Conservation (phyloP, 805 yeast genomes). For the Candida schatavii region DNA sequence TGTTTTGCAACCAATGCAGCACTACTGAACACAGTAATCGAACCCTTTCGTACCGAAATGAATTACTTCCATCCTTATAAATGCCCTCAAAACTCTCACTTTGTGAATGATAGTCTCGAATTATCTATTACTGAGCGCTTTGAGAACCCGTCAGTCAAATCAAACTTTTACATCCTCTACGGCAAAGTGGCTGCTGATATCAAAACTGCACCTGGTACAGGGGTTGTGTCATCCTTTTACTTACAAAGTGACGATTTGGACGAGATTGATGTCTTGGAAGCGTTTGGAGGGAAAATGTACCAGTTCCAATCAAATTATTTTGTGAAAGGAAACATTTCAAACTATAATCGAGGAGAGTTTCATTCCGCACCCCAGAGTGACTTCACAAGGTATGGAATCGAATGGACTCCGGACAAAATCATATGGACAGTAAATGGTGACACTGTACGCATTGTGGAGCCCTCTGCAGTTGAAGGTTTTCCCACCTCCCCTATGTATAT, state of each 20-base stretch:
- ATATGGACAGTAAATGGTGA: constrained; percentile 29
- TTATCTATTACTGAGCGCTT: constrained; percentile 17
- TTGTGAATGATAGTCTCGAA: constrained; percentile 8
- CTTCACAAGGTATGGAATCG: constrained; percentile 30
- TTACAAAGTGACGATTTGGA: constrained; percentile 43
- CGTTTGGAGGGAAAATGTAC: constrained; percentile 33
- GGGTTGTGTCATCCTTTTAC: constrained; percentile 38
- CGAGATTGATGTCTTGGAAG: constrained; percentile 40
- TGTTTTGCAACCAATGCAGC: constrained; percentile 29
- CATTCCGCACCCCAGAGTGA: constrained; percentile 26
- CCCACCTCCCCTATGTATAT: constrained; percentile 38
- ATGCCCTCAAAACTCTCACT: constrained; percentile 10
- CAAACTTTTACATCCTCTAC: constrained; percentile 29
- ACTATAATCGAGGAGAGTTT: constrained; percentile 34
- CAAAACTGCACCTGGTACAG: constrained; percentile 29
- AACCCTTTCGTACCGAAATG: constrained; percentile 13
- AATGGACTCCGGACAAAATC: constrained; percentile 33
- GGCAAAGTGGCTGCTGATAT: constrained; percentile 39
- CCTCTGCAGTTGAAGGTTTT: constrained; percentile 23
- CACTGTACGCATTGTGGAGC: constrained; percentile 21
- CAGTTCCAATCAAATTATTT: constrained; percentile 38
- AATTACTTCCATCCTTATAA: constrained; percentile 7
- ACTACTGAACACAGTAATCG: constrained; percentile 16
- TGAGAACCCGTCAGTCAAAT: constrained; percentile 32
- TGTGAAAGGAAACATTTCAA: constrained; percentile 36